Base-by-base conservation (phyloP, 768 basidiomycete genomes). In the Terana coerulea region DNA sequence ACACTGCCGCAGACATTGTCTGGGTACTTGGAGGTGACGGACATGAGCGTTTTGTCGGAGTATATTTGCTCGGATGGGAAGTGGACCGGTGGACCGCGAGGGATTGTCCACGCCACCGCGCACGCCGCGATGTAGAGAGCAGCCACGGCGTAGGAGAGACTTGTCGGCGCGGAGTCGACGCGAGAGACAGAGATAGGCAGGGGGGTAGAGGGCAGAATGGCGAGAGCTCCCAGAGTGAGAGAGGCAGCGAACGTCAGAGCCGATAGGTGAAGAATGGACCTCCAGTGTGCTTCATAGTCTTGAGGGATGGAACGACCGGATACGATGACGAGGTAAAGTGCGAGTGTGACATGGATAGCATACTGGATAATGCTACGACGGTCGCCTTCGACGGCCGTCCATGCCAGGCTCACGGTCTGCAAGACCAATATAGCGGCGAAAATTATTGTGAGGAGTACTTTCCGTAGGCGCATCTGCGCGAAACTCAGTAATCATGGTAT, bases 1-100 rank as follows among this genome's bases (percentile, higher is more conserved):
- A 75, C 71, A 21, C 80, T 62, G 0, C 86, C 87, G 43, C 80
- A 84, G 15, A 95, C 89, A 59, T 95, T 95, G 54, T 85, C 77
- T 33, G 76, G 67, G n/a, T 79, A 77, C n/a, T 66, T 66, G 51
- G 84, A 87, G 5, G 85, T 86, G 34, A 76, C 74, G 3, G 72
- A 64, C 49, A 75, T 70, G 30, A 88, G 71, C 0, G 74, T 79
- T 67, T 90, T 91, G 43, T 84, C 76, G 0, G 86, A 80, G 63
- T 93, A 94, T 30, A 95, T 84, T 10, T 69, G 68, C 50, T 83
- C 77, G n/a, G 83, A 72, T 1, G 88, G 86, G 61, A 81, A 90
- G 61, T 91, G 80, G 5, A 95, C 71, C 8, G 74, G 69, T 0
- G 94, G 94, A 0, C 92, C 92, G 31, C 77, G 72, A 2, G 86